Evolutionary conservation across 768 basidiomycete species (phyloP), one percentile per base, ranked within the genome.

Genomic region (Sutorius australiensis): DNA sequence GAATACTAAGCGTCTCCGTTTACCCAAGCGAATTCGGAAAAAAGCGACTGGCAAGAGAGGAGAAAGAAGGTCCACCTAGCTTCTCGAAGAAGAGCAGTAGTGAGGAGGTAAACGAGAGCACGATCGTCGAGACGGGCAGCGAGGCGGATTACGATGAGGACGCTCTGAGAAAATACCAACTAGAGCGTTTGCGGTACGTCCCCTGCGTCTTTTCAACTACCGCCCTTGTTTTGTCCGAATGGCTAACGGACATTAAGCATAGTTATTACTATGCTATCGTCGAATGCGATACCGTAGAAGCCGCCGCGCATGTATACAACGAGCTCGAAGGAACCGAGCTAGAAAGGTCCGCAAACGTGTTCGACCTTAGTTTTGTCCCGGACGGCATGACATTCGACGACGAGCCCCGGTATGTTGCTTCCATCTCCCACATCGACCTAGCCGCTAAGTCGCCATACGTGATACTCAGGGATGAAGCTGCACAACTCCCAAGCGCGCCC

Each of bases 221-320:
- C 16, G 13, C 21, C 21, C 33, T 28, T 36, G 30, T 3, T 30
- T 44, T 5, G 1, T 41, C 17, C 41, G 43, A 34, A 12, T 3
- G 30, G 10, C 17, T 64, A 42, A 64, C 46, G 14, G 49, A 53
- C 21, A 17, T 34, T 37, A 56, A 62, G 45, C 21, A 57, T 65
- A 97, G 94, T 53, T 99, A 98, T 67, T 95, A 91, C 66, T 99
- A 98, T 71, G 95, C 95, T 13, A 80, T 99, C 49, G 85, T 92
- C 2, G 89, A 90, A 47, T 98, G 92, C 71, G 89, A 95, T 62
- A 78, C 86, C 1, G 75, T 81, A 10, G 78, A 83, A 32, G 79
- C 93, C 5, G 92, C 95, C 9, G 75, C 80, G 2, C 86, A 93
- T 64, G 82, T 95, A 30, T 89, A 87, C 64, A 71, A 78, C 31